Base-by-base conservation (phyloP, 768 basidiomycete genomes). In the Hortiboletus campestris region DNA sequence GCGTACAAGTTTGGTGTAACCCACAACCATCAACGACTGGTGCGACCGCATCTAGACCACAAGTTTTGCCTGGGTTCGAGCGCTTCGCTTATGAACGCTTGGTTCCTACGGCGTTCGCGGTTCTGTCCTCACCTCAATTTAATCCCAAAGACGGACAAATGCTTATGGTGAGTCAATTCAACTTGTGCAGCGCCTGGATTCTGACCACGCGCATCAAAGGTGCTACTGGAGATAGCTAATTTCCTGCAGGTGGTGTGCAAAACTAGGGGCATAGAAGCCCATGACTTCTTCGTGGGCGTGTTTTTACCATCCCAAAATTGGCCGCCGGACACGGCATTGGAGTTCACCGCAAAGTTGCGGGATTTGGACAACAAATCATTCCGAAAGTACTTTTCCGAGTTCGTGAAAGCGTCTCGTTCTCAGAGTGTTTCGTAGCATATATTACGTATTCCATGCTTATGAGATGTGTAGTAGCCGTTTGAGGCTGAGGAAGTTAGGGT, bases 291-390 rank as follows among this genome's bases (percentile, higher is more conserved):
- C 64, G 72, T 86, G 13, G 78, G 76, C 49, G 82, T 85, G 29
- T 93, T 92, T 73, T 81, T 99, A 19, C 95, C 97, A 2, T 84
- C 92, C 10, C 85, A 96, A 74, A 84, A 86, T 58, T 94, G 94
- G 83, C 94, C 97, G 32, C 73, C 80, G 20, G 84, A 89, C 42
- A 84, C 80, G 28, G 87, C 90, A 4, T 58, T 85, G 42, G 89
- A 94, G 60, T 92, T 97, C 59, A 81, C 86, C 2, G 80, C 80
- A 17, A 91, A 91, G 68, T 71, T 94, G 63, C 81, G 84, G 56
- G 85, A 84, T 69, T 72, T 88, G 53, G 91, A 94, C 65, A 75
- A 78, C 61, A 92, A 88, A 68, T 75, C 70, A 35, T 94, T 94
- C 75, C 80, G 88, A 64, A 93, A 90, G 77, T 94, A 91, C 73